phyloP scores from a whole-genome alignment of 495 filamentous ascomycete genomes.

The Xylaria castorea region DNA sequence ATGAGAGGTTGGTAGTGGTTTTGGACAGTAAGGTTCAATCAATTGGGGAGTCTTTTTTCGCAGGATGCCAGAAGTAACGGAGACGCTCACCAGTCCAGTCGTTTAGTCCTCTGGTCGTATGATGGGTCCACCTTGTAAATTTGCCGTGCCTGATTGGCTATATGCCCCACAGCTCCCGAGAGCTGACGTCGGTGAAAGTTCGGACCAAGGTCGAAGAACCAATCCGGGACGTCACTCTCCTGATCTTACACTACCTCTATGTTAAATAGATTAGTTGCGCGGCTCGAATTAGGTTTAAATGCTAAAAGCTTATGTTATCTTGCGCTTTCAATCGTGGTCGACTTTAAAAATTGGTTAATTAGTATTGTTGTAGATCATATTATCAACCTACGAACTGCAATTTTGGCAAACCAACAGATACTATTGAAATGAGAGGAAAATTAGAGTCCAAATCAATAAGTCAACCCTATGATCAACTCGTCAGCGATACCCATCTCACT shows the following conservation, averaged over 20 bases:
- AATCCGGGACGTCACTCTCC: slow-evolving; percentile 31
- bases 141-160: slow-evolving; percentile 27
- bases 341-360: background rate
- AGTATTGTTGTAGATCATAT: background rate
- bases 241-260: background rate
- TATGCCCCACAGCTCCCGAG: slow-evolving; percentile 22
- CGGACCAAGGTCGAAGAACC: slow-evolving; percentile 38
- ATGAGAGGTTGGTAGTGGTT: slow-evolving; percentile 40
- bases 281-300: background rate
- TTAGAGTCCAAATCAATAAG: background rate
- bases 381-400: background rate
- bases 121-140: slow-evolving; percentile 35
- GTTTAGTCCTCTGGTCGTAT: slow-evolving; percentile 34
- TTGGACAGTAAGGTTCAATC: slow-evolving; percentile 25
- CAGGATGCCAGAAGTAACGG: slow-evolving; percentile 21
- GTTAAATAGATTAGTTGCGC: background rate
- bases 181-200: slow-evolving; percentile 38
- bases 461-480: background rate
- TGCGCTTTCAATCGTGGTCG: background rate
- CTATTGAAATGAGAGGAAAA: background rate
- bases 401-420: background rate
- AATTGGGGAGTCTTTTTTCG: slow-evolving; percentile 41
- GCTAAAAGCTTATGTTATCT: background rate
- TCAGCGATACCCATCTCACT: background rate
- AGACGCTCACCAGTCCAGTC: slow-evolving; percentile 8